phyloP scores from a whole-genome alignment of 805 yeast species.

The Metschnikowia hibisci region DNA sequence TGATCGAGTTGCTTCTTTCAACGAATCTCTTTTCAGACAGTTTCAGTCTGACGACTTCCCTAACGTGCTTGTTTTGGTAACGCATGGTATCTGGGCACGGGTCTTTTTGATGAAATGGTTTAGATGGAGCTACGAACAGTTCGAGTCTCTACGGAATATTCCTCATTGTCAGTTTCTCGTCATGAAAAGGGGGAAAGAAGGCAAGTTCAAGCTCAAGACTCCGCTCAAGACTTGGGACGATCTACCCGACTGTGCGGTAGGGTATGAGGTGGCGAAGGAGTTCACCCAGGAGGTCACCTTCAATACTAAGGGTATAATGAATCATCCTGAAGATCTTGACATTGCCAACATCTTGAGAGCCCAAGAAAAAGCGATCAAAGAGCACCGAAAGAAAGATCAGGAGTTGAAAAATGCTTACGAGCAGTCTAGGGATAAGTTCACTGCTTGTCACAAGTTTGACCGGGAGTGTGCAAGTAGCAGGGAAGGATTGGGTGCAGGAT shows the following conservation, averaged over 20 bases:
- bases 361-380: slow-evolving; percentile 34
- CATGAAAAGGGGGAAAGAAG: slow-evolving; percentile 58
- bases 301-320: slow-evolving; percentile 33
- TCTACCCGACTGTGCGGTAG: slow-evolving; percentile 40
- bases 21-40: slow-evolving; percentile 80
- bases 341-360: slow-evolving; percentile 35
- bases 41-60: slow-evolving; percentile 70
- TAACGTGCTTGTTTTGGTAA: slow-evolving; percentile 76
- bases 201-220: slow-evolving; percentile 56
- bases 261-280: slow-evolving; percentile 34
- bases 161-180: slow-evolving; percentile 81
- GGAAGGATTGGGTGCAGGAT: slow-evolving; percentile 14
- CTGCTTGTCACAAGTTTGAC: slow-evolving; percentile 14
- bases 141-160: slow-evolving; percentile 76
- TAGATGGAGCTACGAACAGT: slow-evolving; percentile 86
- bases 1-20: slow-evolving; percentile 86
- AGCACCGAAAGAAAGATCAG: slow-evolving; percentile 41
- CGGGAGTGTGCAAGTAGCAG: slow-evolving; percentile 27
- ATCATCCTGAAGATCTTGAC: slow-evolving; percentile 36
- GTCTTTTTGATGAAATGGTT: slow-evolving; percentile 94
- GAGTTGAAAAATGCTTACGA: slow-evolving; percentile 39
- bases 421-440: slow-evolving; percentile 17
- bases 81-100: slow-evolving; percentile 93
- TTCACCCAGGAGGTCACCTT: slow-evolving; percentile 34
- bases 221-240: slow-evolving; percentile 72